Conservation (phyloP, 2,329 filamentous ascomycete genomes). For the Calycina herbarum region DNA sequence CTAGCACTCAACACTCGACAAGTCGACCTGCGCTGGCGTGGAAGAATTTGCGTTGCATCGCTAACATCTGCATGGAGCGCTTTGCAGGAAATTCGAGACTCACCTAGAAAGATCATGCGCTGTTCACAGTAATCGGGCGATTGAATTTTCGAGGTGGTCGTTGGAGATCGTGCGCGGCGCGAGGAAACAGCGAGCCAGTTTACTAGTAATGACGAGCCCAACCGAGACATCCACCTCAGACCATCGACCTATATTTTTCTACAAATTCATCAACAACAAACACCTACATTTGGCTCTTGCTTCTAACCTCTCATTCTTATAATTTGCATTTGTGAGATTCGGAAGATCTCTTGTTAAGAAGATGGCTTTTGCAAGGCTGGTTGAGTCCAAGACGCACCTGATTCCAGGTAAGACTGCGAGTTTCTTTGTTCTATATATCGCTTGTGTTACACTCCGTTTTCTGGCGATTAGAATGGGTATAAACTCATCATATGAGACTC, state of each 20-base stretch:
- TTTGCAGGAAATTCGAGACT: not conserved
- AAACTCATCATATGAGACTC: not conserved
- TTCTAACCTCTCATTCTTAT: not conserved
- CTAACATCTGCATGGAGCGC: too few relatives aligned
- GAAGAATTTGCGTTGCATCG: not conserved
- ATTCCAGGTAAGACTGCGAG: slow-evolving; percentile 36
- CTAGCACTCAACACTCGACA: not conserved
- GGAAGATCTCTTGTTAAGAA: not conserved
- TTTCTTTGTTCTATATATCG: not conserved
- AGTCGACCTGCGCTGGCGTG: slow-evolving; percentile 2
- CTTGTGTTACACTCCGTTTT: not conserved
- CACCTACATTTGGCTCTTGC: not conserved
- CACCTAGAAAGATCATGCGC: slow-evolving; percentile 7
- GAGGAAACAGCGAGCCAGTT: not conserved
- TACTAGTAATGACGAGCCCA: not conserved
- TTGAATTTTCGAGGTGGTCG: slow-evolving; percentile 8
- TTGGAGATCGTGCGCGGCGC: slow-evolving; percentile 8
- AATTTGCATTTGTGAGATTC: not conserved
- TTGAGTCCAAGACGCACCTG: slow-evolving; percentile 45
- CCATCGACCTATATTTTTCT: not conserved
- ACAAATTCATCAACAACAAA: not conserved
- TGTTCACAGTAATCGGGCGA: slow-evolving; percentile 15
- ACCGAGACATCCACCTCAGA: slow-evolving; percentile 6
- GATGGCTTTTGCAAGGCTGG: slow-evolving; percentile 34
- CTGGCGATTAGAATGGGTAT: not conserved